phyloP scores from a whole-genome alignment of 208 protist species.

The Leptomonas seymouri region DNA sequence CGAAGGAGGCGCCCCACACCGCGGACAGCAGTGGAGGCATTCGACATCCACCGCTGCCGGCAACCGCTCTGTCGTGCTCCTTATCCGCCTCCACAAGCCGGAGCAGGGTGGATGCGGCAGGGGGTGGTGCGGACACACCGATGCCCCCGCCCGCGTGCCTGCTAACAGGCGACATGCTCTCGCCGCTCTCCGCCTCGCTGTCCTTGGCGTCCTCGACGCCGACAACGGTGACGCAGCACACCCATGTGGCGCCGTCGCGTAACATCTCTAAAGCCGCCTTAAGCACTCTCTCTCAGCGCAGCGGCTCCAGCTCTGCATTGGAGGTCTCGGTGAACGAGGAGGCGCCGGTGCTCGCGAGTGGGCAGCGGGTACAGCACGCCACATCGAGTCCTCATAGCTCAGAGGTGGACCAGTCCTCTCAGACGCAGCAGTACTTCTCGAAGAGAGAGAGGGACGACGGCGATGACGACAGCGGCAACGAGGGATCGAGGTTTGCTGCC shows the following conservation, averaged over 20 bases:
- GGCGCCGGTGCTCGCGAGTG: background rate
- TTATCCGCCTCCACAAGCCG: background rate
- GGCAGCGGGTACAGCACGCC: background rate
- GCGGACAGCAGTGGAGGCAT: background rate
- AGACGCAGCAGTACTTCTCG: background rate
- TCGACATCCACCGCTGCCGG: conserved; percentile 7
- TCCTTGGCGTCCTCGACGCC: conserved; percentile 7
- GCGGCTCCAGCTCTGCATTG: conserved; percentile 9
- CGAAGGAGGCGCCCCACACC: background rate
- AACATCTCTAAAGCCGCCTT: conserved; percentile 1
- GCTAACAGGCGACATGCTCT: conserved; percentile 4
- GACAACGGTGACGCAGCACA: background rate
- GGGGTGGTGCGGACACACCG: background rate
- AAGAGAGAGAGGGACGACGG: background rate
- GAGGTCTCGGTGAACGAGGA: conserved; percentile 8
- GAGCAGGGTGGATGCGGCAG: background rate
- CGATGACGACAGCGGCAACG: background rate
- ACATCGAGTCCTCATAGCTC: background rate
- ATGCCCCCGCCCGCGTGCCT: background rate
- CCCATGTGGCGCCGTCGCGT: background rate
- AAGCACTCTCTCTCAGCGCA: conserved; percentile 7
- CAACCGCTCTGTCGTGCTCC: conserved; percentile 4
- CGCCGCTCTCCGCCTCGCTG: conserved; percentile 9
- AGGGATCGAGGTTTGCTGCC: background rate
- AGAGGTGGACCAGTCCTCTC: background rate